Base-by-base conservation (phyloP, 495 filamentous ascomycete species). In the Penicillium verhagenii region DNA sequence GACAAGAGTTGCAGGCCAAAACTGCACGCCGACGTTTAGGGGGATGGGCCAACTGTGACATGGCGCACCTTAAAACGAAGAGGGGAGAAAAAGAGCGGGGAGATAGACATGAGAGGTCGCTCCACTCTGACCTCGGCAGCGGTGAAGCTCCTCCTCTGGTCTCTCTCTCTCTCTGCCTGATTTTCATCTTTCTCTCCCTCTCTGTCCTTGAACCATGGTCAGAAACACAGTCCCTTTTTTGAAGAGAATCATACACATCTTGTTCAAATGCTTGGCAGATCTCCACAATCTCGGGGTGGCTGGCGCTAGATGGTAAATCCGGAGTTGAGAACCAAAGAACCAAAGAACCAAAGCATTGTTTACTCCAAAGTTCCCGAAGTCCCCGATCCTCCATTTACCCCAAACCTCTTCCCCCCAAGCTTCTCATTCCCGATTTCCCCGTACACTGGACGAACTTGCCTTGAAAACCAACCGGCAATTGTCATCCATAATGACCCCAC, bases 1-100 rank as follows among this genome's bases (percentile, higher is more conserved):
- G 49, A 29, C 55, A 58, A 13, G 49, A 47, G 19, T 40, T 52
- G 42, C 55, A 58, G 31, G 55, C 55, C 20, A 48, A 48, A 10
- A 25, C 18, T n/a, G 39, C 40, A 19, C 55, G 29, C 18, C 55
- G 49, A 6, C 55, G 39, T 47, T 58, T 58, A 37, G 28, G 21
- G 13, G 47, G 47, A 14, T 33, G 47, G 24, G 31, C 29, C 47
- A 33, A 16, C 42, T 45, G 42, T 26, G 42, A 26, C 42, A 45
- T 45, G 42, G 42, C 40, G 40, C 40, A 43, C 26, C 19, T 18
- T n/a, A n/a, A 16, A 39, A 26, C 23, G 42, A 14, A 23, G 23
- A 45, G 8, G 23, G 8, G 23, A 43, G 18, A 24, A 13, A 24
- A 43, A 25, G 28, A 45, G 42, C 23, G 42, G 42, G 42, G 42